phyloP scores from a whole-genome alignment of 257 asterid species.

The Ligustrum vulgare region DNA sequence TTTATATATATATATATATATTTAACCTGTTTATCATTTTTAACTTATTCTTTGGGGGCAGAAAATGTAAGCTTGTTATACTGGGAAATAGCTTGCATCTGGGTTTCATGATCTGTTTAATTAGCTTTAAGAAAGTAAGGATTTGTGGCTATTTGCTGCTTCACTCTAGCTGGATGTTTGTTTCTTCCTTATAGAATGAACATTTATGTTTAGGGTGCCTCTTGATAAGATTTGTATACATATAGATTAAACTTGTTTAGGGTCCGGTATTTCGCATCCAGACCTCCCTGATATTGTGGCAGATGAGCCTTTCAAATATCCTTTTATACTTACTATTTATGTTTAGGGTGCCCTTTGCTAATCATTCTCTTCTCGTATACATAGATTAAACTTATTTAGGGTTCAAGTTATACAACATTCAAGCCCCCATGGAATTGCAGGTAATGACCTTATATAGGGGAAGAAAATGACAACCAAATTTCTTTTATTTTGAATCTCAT shows the following conservation, averaged over 20 bases:
- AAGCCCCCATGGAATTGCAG: constrained; percentile 6
- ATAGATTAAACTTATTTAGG: neutral
- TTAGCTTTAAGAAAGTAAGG: neutral
- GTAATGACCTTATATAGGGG: neutral
- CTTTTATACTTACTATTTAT: neutral
- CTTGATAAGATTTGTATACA: neutral
- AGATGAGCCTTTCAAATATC: neutral
- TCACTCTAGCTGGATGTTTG: neutral
- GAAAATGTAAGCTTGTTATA: neutral
- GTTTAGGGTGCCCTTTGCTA: neutral
- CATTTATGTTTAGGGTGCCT: neutral
- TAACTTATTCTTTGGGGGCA: neutral
- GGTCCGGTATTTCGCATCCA: neutral
- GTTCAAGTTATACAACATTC: neutral
- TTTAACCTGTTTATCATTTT: neutral
- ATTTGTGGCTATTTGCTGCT: neutral
- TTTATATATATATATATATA: neutral
- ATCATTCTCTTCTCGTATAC: neutral
- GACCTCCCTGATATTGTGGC: neutral
- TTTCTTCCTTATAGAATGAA: neutral
- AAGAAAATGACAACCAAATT: neutral
- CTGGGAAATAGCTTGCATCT: neutral
- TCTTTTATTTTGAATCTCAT: neutral
- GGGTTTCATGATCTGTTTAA: neutral
- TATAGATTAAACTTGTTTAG: neutral